Evolutionary conservation across 345 rosid species (phyloP), one percentile per base, ranked within the genome.

Genomic region (Eucalyptus grandis): DNA sequence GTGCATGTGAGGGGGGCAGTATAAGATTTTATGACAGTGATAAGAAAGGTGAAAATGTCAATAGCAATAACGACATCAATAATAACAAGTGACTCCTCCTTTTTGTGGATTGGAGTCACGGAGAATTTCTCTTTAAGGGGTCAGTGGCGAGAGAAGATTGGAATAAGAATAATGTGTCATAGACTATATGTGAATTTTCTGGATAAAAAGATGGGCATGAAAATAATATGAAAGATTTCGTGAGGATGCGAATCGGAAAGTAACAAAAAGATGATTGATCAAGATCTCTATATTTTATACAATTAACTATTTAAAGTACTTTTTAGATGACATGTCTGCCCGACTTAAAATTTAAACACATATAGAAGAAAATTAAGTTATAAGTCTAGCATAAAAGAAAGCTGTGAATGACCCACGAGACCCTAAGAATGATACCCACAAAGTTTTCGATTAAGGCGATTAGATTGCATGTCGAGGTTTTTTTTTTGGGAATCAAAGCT

Each of bases 371-470:
- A 15, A 31, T 8, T 5, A 43, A 31, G 72, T 14, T 31, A 31
- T 67, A 31, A 67, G 14, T 60, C 4, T 12, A 60, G 72, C 9
- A 5, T n/a, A 14, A n/a, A 30, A 65, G 40, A n/a, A n/a, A 7
- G 40, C 3, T 1, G 3, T n/a, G 11, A 3, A 31, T 67, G 15
- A 0, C 14, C 0, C 27, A 19, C 2, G 5, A 77, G 83, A 37
- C 10, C 24, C 26, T 37, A 37, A 77, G 9, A 6, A 77, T 2
- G 46, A 21, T 19, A 5, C 1, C 2, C 26, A 37, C 12, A 19
- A 19, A 12, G 27, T 10, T 37, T 72, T 19, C 0, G 5, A 19
- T 37, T 37, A 37, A 24, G 3, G 43, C 6, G 34, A 62, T 14
- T 62, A 27, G 8, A 62, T 14, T 27, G 72, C 34, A 58, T 9